Conservation (phyloP, 2,329 filamentous ascomycete genomes). For the Aspergillus cejpii region DNA sequence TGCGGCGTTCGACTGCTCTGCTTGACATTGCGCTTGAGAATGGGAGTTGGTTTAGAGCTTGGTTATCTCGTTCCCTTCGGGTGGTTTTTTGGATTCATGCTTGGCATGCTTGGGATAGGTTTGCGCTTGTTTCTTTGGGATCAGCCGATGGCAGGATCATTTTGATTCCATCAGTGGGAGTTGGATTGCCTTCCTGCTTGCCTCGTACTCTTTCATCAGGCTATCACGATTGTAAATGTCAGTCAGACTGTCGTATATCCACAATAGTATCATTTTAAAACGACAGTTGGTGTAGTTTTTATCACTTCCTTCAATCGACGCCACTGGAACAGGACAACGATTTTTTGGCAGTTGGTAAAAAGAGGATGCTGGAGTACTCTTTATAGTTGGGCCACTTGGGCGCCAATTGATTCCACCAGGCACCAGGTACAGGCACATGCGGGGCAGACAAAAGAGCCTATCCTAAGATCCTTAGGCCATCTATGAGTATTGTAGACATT, state of each 20-base stretch:
- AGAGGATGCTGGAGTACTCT: not conserved
- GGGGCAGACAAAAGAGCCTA: too few species aligned
- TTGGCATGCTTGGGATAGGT: not conserved
- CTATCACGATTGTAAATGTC: slow-evolving; percentile 2
- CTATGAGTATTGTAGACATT: too few species aligned
- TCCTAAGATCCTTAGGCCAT: too few species aligned
- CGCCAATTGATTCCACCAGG: too few species aligned
- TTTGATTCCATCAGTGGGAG: not conserved
- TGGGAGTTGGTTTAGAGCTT: slow-evolving; percentile 10
- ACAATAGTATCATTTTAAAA: not conserved
- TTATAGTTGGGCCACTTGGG: too few species aligned
- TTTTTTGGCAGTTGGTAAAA: not conserved
- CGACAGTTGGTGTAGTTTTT: not conserved
- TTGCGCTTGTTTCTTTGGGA: not conserved
- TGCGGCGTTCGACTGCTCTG: slow-evolving; percentile 1
- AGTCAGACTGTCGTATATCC: not conserved
- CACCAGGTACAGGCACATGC: too few species aligned
- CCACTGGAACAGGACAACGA: too few species aligned
- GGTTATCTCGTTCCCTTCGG: slow-evolving; percentile 1
- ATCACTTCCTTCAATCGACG: not conserved
- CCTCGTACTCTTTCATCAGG: not conserved
- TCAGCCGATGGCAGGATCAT: not conserved
- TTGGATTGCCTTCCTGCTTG: not conserved
- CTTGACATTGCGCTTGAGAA: slow-evolving; percentile 5
- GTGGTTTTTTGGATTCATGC: not conserved